Percentiles rank a stretch among this genome's conserved stretches.
phyloP scores from a whole-genome alignment of 2,329 filamentous ascomycete genomes.

The Xylariaceae sp. region DNA sequence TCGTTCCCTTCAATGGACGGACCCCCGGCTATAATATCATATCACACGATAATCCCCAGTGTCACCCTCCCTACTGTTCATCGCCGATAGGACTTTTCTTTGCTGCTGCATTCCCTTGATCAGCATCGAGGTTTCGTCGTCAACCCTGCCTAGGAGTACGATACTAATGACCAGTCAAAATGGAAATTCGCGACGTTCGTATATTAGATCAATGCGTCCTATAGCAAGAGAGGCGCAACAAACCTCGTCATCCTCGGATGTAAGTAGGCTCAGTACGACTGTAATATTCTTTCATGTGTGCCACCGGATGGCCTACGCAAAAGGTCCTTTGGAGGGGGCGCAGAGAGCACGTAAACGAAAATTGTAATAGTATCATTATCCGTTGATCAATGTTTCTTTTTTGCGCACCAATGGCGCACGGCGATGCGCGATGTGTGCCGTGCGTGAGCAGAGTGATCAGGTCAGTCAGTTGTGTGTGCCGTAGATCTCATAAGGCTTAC shows the following conservation, averaged over 20 bases:
- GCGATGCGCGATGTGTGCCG: too few relatives aligned
- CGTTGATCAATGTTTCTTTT: neutral
- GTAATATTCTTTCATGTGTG: neutral
- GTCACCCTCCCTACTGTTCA: neutral
- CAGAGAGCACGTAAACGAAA: too few relatives aligned
- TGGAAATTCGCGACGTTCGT: neutral
- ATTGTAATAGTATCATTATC: neutral
- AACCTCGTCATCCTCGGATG: slow-evolving; percentile 1
- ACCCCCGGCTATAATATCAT: neutral
- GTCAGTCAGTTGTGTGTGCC: neutral
- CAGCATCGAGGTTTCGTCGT: too few relatives aligned
- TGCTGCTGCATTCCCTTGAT: too few relatives aligned
- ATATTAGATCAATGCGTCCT: neutral
- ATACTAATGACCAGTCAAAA: neutral
- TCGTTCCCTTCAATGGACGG: too few relatives aligned
- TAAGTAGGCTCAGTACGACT: neutral
- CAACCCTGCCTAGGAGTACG: too few relatives aligned
- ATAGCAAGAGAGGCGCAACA: slow-evolving; percentile 5
- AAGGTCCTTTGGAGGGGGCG: neutral
- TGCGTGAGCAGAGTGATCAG: neutral
- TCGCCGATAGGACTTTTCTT: slow-evolving; percentile 5
- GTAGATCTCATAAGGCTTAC: slow-evolving; percentile 12
- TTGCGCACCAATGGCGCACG: slow-evolving; percentile 3
- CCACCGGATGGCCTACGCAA: neutral
- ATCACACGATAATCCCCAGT: neutral